Base-by-base conservation (phyloP, 805 yeast species). In the Kluyveromyces nonfermentans region DNA sequence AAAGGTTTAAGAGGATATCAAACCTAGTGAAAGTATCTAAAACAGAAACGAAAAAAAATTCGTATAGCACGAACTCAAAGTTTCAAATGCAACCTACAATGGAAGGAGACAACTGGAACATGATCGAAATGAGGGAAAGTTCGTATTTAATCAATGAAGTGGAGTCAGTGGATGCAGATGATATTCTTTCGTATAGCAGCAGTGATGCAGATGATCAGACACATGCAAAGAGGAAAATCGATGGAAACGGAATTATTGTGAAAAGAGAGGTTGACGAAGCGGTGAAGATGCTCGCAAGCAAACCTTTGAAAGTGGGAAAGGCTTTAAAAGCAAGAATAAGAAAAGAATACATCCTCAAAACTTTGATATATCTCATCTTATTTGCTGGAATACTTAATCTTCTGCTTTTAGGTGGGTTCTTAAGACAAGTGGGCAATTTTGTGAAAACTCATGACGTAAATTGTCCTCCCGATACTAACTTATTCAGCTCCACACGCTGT, bases 101-200 rank as follows among this genome's bases (percentile, higher is more conserved):
- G 30, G 30, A 25, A 25, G 30, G 30, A 25, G 41, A 38, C 9
- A n/a, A 19, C 21, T 38, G 41, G 41, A 22, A 22, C 9, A 33
- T 38, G 14, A 22, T 38, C 10, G 41, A 28, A 17, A 33, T 15
- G 18, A 14, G 4, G n/a, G 34, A 28, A 19, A 28, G 41, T 19
- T 20, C 41, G 6, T 38, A 38, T 18, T 15, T 14, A 9, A 28
- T 38, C 16, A 28, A 33, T 12, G 34, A 38, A 9, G 20, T 38
- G 3, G 34, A 38, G n/a, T 19, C 41, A 28, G 41, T 33, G 7
- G 41, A 38, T n/a, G 31, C 31, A 15, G 41, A 38, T 33, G 41
- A 30, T 17, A 38, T 38, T 30, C 18, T 28, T n/a, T 38, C 34
- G 16, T 19, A 28, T 16, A 30, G 21, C 9, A 38, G 41, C 34